phyloP scores from a whole-genome alignment of 208 protist genomes.

The Leishmania guyanensis region DNA sequence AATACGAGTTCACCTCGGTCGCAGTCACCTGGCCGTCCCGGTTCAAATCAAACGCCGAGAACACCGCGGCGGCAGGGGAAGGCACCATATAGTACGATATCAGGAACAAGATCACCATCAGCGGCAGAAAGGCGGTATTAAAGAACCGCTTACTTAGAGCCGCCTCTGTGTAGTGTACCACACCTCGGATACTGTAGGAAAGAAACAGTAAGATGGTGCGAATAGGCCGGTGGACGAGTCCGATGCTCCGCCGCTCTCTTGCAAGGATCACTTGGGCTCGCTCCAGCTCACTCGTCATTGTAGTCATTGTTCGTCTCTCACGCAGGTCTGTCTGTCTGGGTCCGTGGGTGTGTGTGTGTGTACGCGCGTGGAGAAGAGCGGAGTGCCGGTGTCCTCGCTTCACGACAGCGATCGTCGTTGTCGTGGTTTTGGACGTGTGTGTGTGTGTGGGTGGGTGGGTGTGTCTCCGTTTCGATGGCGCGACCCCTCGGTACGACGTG shows the following conservation, averaged over 20 bases:
- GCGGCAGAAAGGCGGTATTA: conserved; percentile 44
- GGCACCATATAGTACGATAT: conserved; percentile 55
- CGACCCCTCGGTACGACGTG: background rate
- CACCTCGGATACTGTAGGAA: conserved; percentile 25
- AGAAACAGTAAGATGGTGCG: conserved; percentile 42
- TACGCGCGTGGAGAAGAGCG: background rate
- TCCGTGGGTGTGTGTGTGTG: background rate
- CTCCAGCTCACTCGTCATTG: conserved; percentile 28
- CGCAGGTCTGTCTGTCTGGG: background rate
- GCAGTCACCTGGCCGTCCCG: conserved; percentile 51
- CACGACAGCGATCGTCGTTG: background rate
- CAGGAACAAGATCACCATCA: conserved; percentile 31
- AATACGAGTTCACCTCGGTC: conserved; percentile 64
- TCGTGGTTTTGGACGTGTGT: background rate
- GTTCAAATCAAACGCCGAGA: conserved; percentile 52
- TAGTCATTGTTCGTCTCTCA: background rate
- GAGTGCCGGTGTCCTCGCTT: background rate
- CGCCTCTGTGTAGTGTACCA: conserved; percentile 18
- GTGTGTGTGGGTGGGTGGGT: background rate
- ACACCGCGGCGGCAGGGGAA: conserved; percentile 37
- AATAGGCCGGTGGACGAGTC: conserved; percentile 45
- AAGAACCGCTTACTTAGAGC: conserved; percentile 33
- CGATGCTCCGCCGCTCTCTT: conserved; percentile 42
- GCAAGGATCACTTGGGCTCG: conserved; percentile 37
- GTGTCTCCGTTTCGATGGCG: background rate